phyloP scores from a whole-genome alignment of 257 asterid genomes.

The Rauvolfia tetraphylla region DNA sequence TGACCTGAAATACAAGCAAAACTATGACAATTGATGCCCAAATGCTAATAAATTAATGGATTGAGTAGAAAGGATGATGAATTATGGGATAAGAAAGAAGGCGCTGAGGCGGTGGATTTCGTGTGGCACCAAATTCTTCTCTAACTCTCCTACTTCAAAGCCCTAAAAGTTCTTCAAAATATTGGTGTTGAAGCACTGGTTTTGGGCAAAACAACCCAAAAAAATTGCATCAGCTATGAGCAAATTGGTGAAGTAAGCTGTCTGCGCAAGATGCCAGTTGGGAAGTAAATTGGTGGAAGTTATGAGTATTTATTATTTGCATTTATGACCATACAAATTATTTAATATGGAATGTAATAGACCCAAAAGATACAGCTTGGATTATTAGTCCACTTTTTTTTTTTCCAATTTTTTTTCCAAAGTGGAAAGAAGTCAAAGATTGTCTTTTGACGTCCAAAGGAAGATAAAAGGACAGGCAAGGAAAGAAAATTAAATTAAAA shows the following conservation, averaged over 20 bases:
- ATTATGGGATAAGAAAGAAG: not conserved
- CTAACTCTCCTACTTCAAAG: constrained; percentile 13
- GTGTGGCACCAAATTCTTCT: constrained; percentile 17
- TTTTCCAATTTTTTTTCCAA: no score
- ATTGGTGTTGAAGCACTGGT: not conserved
- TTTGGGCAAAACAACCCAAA: not conserved
- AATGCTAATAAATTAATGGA: not conserved
- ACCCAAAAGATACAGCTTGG: not conserved
- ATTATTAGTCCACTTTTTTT: no score
- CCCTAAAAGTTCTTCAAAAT: not conserved
- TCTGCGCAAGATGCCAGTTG: constrained; percentile 6
- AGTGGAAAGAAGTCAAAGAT: constrained; percentile 6
- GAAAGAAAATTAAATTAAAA: not conserved
- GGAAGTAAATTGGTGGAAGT: constrained; percentile 12
- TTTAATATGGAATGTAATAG: not conserved
- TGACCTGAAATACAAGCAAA: no score
- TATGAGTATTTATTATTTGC: constrained; percentile 1
- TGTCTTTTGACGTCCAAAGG: not conserved
- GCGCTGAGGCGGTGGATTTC: not conserved
- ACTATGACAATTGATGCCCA: not conserved
- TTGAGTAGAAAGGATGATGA: constrained; percentile 14
- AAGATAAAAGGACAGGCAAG: no score
- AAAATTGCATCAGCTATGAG: not conserved
- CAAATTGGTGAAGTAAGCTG: not conserved
- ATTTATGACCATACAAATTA: not conserved